Base-by-base conservation (phyloP, 2,329 filamentous ascomycete genomes). In the Stachybotrys echinatus region DNA sequence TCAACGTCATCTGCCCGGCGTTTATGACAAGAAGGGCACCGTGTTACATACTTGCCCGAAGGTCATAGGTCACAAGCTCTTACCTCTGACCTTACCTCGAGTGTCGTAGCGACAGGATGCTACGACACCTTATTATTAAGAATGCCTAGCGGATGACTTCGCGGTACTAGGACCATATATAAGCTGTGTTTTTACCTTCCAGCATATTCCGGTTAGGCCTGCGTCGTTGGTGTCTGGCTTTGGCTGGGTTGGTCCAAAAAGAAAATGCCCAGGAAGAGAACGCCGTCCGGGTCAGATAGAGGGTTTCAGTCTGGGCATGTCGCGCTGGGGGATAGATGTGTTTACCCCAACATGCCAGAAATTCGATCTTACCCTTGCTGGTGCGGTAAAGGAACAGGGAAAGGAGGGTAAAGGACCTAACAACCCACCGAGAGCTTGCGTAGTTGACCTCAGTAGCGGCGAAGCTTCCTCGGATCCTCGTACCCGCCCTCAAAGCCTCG, bases 401-500 rank as follows among this genome's bases (percentile, higher is more conserved):
- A 55, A 54, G 50, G 52, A 50, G 40, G 47, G 49, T 49, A 53
- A 47, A 44, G 53, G 48, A 51, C 48, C 52, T 55, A 50, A 53
- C 55, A 59, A 58, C 59, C 59, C 58, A 60, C 59, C 58, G 54
- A 53, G 54, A 48, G 50, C 49, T 51, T 48, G 49, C 46, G 43
- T 52, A 47, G 21, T 37, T 44, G 21, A 23, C 23, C 40, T 58
- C 52, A 84, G 70, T 86, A 86, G 55, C 83, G 80, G 55, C 83
- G 81, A 54, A 85, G 65, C 68, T 86, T 86, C 51, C 80, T 71
- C 46, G 83, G 80, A 68, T 96, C 92, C 64, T 96, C 90, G 71
- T 92, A 86, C 57, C 82, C 80, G 65, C 87, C 87, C 48, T 95
- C 91, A 69, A 88, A 90, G 48, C 84, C 78, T 65, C 85, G 82